phyloP scores from a whole-genome alignment of 164 flowering plant genomes.

The Cinnamomum micranthum region DNA sequence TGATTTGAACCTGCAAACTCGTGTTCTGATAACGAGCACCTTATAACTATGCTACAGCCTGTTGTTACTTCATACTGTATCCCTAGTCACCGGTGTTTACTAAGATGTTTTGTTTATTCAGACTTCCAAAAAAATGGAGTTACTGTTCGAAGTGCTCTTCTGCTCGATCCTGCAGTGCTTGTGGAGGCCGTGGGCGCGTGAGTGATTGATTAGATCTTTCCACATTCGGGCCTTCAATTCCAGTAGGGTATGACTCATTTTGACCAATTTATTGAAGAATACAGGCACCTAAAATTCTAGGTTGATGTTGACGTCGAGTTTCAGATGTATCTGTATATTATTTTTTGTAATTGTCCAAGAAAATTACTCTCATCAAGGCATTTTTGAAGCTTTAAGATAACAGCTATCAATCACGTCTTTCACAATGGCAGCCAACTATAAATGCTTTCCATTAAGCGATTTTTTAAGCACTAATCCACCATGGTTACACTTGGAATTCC shows the following conservation, averaged over 20 bases:
- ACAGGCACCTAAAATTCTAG: neutral
- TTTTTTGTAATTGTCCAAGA: neutral
- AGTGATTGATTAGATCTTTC: conserved; percentile 14
- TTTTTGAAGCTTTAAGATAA: too few species aligned
- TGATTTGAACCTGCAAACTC: too few species aligned
- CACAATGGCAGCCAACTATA: too few species aligned
- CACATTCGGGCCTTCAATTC: neutral
- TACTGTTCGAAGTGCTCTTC: conserved; percentile 91
- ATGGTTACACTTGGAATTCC: too few species aligned
- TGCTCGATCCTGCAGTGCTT: conserved; percentile 64
- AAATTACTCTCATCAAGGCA: neutral
- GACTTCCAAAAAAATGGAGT: conserved; percentile 99
- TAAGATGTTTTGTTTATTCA: conserved; percentile 20
- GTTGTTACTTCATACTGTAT: too few species aligned
- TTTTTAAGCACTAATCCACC: too few species aligned
- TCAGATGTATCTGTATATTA: neutral
- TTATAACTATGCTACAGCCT: too few species aligned
- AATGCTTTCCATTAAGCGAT: too few species aligned
- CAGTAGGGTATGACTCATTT: neutral
- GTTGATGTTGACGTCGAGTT: neutral
- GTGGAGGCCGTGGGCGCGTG: conserved; percentile 67
- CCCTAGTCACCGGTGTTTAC: neutral
- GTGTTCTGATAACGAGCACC: too few species aligned
- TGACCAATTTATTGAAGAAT: conserved; percentile 1
- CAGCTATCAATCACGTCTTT: too few species aligned